A percentile compares a stretch with the other conserved stretches of the same genome.
These are phyloP conservation scores for Solanum hybrid DNA, from an alignment of 305 asterid genomes.

Conservation along the genomic window DNA sequence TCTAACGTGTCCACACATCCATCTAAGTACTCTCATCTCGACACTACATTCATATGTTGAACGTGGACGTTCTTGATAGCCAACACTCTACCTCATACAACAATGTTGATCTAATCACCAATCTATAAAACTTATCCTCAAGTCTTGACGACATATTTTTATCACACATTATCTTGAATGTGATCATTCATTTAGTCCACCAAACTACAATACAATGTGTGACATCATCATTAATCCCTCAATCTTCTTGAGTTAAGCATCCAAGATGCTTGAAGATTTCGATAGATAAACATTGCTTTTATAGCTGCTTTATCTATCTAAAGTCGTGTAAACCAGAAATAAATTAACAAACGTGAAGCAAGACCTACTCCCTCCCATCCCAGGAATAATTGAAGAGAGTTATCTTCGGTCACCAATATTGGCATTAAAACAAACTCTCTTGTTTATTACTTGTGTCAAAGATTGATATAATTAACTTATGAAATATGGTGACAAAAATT, in stretches of 20 bases:
- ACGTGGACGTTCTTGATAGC: not conserved
- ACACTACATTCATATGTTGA: not conserved
- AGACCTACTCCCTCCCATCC: not conserved
- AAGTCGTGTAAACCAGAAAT: too few relatives aligned
- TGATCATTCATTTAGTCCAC: not conserved
- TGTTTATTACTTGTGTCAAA: not conserved
- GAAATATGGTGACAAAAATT: not conserved
- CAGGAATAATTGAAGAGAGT: too few relatives aligned
- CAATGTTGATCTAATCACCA: not conserved
- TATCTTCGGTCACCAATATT: not conserved
- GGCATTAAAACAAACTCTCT: not conserved
- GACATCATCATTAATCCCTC: not conserved
- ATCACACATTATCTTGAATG: not conserved
- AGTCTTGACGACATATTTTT: too few relatives aligned
- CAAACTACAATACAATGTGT: not conserved
- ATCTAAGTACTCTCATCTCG: not conserved
- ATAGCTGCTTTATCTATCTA: not conserved
- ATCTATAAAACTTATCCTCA: too few relatives aligned
- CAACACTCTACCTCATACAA: not conserved
- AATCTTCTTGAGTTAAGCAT: not conserved
- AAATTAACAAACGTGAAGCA: too few relatives aligned
- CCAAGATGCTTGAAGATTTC: not conserved
- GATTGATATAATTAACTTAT: too few relatives aligned
- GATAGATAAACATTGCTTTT: not conserved
- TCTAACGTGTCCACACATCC: not conserved